Conservation (phyloP, 2,329 filamentous ascomycete species). For the Exserohilum turcica region DNA sequence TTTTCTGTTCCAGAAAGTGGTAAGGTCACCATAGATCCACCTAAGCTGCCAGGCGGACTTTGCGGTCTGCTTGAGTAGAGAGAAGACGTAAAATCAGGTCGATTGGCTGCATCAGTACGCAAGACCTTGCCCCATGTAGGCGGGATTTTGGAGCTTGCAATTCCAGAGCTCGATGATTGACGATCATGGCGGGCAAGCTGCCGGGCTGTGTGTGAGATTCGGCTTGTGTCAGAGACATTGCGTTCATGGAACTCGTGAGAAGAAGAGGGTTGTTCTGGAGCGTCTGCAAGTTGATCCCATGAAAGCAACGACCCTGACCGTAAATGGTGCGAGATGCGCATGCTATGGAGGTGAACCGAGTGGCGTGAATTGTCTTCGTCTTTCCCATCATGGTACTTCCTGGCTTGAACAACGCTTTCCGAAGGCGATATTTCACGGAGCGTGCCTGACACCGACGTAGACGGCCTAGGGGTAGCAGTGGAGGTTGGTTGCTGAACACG, state of each 20-base stretch:
- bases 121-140: slow-evolving; percentile 47
- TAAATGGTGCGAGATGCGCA: slow-evolving; percentile 54
- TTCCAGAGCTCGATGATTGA: slow-evolving; percentile 45
- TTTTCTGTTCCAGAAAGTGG: slow-evolving; percentile 11
- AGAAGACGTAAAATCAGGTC: slow-evolving; percentile 42
- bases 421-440: slow-evolving; percentile 14
- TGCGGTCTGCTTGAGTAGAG: slow-evolving; percentile 49
- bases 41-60: slow-evolving; percentile 42
- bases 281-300: slow-evolving; percentile 40
- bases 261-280: slow-evolving; percentile 24
- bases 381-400: slow-evolving; percentile 5
- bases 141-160: slow-evolving; percentile 44
- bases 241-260: slow-evolving; percentile 22
- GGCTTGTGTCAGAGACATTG: slow-evolving; percentile 29
- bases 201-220: slow-evolving; percentile 11
- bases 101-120: slow-evolving; percentile 14
- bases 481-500: slow-evolving; percentile 29
- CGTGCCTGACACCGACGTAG: slow-evolving; percentile 17
- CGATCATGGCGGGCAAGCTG: slow-evolving; percentile 30
- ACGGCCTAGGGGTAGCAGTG: slow-evolving; percentile 20
- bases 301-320: slow-evolving; percentile 50
- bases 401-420: not conserved
- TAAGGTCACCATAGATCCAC: slow-evolving; percentile 30
- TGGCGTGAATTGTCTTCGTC: slow-evolving; percentile 25
- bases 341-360: slow-evolving; percentile 51